phyloP scores from a whole-genome alignment of 805 yeast genomes.

The Priceomyces medius region DNA sequence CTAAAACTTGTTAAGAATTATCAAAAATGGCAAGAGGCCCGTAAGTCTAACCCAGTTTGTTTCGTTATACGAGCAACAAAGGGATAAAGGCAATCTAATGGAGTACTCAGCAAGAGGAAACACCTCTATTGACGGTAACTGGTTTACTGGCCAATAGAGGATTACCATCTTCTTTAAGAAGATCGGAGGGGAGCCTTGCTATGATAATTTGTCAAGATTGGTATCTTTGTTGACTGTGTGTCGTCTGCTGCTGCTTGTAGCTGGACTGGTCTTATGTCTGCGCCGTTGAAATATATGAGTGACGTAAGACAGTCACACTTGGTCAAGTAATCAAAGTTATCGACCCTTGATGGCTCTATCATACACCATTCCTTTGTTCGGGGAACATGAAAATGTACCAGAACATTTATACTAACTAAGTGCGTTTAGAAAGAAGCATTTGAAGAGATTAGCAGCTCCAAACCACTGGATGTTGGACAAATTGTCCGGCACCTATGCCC shows the following conservation, averaged over 20 bases:
- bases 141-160: constrained; percentile 4
- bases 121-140: constrained; percentile 3
- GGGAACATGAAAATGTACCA: neutral
- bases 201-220: constrained; percentile 32
- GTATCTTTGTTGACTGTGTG: too few relatives aligned
- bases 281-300: neutral
- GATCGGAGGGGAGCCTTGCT: constrained; percentile 52
- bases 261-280: too few relatives aligned
- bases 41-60: constrained; percentile 34
- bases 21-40: constrained; percentile 55
- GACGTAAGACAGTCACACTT: neutral
- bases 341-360: neutral
- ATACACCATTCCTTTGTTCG: neutral
- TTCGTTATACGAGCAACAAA: neutral
- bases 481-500: constrained; percentile 98
- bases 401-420: constrained; percentile 23
- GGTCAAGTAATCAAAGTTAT: too few relatives aligned
- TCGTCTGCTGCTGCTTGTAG: too few relatives aligned
- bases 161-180: constrained; percentile 6
- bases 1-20: constrained; percentile 19
- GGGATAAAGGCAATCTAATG: neutral
- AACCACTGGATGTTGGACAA: constrained; percentile 99
- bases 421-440: constrained; percentile 83
- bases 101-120: constrained; percentile 4
- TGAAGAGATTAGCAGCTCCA: constrained; percentile 99